Evolutionary conservation across 768 basidiomycete genomes (phyloP).

Genomic region (Pleurotus cornucopiae): DNA sequence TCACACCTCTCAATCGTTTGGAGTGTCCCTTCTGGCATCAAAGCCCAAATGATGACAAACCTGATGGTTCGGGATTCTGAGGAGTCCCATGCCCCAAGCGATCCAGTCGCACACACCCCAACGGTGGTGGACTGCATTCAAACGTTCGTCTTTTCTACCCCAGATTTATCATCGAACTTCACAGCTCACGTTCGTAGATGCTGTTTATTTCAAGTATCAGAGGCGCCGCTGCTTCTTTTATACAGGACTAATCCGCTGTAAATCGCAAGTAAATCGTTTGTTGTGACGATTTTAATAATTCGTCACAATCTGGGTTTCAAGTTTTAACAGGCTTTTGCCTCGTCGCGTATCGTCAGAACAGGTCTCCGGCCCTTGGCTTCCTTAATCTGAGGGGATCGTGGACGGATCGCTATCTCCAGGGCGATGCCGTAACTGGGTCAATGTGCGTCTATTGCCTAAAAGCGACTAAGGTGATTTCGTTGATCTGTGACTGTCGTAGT

Average conservation of each 20-base stretch:
- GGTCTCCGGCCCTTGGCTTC: constrained; percentile 1
- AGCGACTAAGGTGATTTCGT: constrained; percentile 2
- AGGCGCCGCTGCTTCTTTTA: not conserved
- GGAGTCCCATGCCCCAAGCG: not conserved
- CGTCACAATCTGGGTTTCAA: not conserved
- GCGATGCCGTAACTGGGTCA: constrained; percentile 8
- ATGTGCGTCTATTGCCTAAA: constrained; percentile 9
- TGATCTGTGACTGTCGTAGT: constrained; percentile 2
- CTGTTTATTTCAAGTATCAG: not conserved
- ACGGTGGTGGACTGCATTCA: constrained; percentile 1
- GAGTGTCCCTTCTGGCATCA: not conserved
- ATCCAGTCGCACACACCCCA: not conserved
- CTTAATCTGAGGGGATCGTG: not conserved
- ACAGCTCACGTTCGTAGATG: no score
- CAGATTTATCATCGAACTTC: no score
- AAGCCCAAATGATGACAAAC: not conserved
- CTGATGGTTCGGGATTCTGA: not conserved
- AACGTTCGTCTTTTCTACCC: not conserved
- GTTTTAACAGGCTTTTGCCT: constrained; percentile 1
- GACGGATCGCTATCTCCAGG: constrained; percentile 9
- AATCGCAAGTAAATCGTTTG: no score
- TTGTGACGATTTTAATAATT: not conserved
- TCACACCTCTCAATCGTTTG: not conserved
- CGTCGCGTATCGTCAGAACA: not conserved
- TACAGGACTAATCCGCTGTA: not conserved